A percentile compares a stretch with the other conserved stretches of the same genome.
Conservation (phyloP, 129 eudicot genomes). For the Centella asiatica region DNA sequence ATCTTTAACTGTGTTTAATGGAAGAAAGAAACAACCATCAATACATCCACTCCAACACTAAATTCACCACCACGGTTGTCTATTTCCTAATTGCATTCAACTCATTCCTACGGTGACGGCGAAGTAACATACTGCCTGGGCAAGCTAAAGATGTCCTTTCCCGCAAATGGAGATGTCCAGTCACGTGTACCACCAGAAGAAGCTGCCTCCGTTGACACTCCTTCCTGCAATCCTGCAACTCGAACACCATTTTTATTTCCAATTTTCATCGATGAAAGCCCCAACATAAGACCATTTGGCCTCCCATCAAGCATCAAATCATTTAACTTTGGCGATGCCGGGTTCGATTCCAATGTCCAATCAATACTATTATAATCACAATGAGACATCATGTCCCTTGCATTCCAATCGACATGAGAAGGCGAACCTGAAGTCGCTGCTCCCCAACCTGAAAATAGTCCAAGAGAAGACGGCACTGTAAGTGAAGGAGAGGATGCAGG, state of each 20-base stretch:
- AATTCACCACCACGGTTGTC: conserved; percentile 5
- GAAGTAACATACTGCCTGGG: conserved; percentile 27
- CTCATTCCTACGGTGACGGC: conserved; percentile 16
- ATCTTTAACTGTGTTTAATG: conserved; percentile 9
- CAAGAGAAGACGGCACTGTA: conserved; percentile 21
- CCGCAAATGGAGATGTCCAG: conserved; percentile 26
- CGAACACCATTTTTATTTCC: conserved; percentile 7
- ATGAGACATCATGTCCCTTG: conserved; percentile 26
- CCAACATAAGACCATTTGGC: conserved; percentile 8
- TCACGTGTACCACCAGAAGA: conserved; percentile 16
- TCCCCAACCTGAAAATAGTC: conserved; percentile 23
- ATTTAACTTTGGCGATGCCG: conserved; percentile 4
- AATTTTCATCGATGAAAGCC: conserved; percentile 13
- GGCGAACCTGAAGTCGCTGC: conserved; percentile 6
- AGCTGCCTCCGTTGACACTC: conserved; percentile 1
- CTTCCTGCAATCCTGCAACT: conserved; percentile 14
- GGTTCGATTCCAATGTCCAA: conserved; percentile 20
- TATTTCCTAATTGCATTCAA: conserved; percentile 8
- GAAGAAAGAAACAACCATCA: conserved; percentile 14
- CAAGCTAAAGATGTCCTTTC: conserved; percentile 26
- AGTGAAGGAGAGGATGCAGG: conserved; percentile 18
- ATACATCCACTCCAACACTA: conserved; percentile 8
- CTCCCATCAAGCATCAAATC: conserved; percentile 14
- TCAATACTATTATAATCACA: conserved; percentile 26
- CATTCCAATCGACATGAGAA: conserved; percentile 20